These are phyloP conservation scores for Blastocystis sp. DNA, from an alignment of 352 stramenopile genomes.

Conservation along the genomic window DNA sequence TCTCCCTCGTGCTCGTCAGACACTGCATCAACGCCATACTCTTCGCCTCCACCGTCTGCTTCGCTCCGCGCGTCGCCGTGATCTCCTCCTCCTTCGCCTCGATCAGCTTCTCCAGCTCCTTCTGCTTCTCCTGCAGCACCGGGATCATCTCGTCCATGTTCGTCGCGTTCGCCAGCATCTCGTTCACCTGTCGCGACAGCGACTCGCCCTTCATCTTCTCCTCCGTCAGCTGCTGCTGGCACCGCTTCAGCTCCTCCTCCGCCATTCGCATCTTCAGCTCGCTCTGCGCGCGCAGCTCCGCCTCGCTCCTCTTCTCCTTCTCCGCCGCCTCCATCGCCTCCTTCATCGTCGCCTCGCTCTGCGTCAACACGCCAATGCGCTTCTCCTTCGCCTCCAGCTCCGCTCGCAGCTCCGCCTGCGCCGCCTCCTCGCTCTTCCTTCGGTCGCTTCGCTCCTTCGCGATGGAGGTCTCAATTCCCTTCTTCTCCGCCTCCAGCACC, in stretches of 20 bases:
- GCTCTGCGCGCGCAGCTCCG: background rate
- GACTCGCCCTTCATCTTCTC: background rate
- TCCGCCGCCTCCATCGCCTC: background rate
- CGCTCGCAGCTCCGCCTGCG: background rate
- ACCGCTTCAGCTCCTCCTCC: slow-evolving; percentile 14
- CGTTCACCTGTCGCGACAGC: background rate
- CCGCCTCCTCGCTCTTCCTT: background rate
- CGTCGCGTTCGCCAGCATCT: background rate
- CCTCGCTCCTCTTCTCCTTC: slow-evolving; percentile 2
- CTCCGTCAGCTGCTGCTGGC: background rate
- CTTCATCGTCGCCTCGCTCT: background rate
- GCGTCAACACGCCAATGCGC: background rate
- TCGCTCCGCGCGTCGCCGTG: background rate
- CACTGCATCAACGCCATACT: background rate
- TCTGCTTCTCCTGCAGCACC: background rate
- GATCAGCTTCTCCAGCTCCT: background rate
- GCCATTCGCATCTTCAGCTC: background rate
- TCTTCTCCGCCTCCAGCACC: slow-evolving; percentile 56
- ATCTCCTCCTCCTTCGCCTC: background rate
- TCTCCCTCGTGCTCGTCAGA: background rate
- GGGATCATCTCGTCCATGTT: background rate
- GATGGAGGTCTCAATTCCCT: slow-evolving; percentile 24
- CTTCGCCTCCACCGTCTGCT: background rate
- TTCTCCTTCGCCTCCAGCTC: background rate
- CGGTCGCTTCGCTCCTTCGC: background rate